A percentile compares a stretch with the other conserved stretches of the same genome.
phyloP scores from a whole-genome alignment of 2,329 filamentous ascomycete species.

The Paecilomyces niveus region DNA sequence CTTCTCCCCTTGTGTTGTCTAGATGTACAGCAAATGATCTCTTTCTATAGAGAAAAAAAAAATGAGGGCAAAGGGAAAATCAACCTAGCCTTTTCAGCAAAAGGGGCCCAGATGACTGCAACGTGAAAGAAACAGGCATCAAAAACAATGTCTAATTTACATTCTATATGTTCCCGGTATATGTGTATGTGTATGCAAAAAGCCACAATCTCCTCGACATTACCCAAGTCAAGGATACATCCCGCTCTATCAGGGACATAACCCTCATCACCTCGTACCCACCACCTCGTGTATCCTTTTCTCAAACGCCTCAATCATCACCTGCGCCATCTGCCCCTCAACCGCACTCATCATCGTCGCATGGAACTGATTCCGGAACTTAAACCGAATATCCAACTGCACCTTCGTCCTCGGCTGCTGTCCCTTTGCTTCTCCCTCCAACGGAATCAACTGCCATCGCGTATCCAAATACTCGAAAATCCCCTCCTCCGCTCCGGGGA shows the following conservation, averaged over 20 bases:
- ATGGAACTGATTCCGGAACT: conserved; percentile 85
- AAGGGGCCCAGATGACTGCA: not conserved
- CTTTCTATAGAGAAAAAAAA: conserved; percentile 2
- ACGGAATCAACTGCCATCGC: conserved; percentile 36
- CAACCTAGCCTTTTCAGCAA: not conserved
- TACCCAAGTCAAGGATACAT: not conserved
- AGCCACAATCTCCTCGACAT: not conserved
- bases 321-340: conserved; percentile 72
- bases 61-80: conserved; percentile 6
- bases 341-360: conserved; percentile 72
- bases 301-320: conserved; percentile 94
- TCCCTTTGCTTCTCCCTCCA: conserved; percentile 17
- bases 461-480: conserved; percentile 40
- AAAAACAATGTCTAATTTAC: not conserved
- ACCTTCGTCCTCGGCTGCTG: conserved; percentile 58
- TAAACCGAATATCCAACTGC: conserved; percentile 67
- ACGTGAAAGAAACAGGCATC: not conserved
- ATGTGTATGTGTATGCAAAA: not conserved
- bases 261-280: conserved; percentile 13
- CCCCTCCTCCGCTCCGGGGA: conserved; percentile 40
- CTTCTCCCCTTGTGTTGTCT: not conserved
- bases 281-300: conserved; percentile 60
- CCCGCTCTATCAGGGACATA: not conserved
- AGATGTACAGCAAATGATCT: conserved; percentile 12
- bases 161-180: not conserved